phyloP scores from a whole-genome alignment of 139 green algal genomes.

The Dunaliella primolecta region DNA sequence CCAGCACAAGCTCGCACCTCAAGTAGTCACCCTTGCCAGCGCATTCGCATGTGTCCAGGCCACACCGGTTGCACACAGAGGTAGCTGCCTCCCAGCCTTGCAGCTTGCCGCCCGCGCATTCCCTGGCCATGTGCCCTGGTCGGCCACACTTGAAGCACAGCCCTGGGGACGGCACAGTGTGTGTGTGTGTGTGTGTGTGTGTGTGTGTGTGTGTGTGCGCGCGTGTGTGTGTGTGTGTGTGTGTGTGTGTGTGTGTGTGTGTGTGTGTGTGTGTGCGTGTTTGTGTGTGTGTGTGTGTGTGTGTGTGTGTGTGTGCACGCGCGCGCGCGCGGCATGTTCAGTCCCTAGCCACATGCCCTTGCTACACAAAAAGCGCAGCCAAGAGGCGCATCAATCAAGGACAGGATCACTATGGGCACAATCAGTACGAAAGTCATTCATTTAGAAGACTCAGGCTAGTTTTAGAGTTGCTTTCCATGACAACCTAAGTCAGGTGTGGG shows the following conservation, averaged over 20 bases:
- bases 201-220: not conserved
- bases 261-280: no score
- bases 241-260: not conserved
- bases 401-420: no score
- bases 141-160: slow-evolving; percentile 58
- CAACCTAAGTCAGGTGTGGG: no score
- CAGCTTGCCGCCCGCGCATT: slow-evolving; percentile 30
- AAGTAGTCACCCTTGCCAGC: slow-evolving; percentile 53
- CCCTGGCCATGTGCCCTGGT: slow-evolving; percentile 49
- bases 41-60: slow-evolving; percentile 43
- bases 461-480: no score
- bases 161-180: slow-evolving; percentile 11
- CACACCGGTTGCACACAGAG: slow-evolving; percentile 63
- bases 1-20: no score
- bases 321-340: not conserved
- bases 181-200: not conserved
- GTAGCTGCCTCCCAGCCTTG: slow-evolving; percentile 9
- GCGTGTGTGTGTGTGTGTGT: not conserved
- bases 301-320: not conserved
- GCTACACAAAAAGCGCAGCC: not conserved
- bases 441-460: no score
- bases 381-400: no score
- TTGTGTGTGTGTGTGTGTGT: not conserved
- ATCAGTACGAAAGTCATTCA: no score
- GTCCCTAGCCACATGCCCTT: not conserved